Evolutionary conservation across 495 filamentous ascomycete genomes (phyloP).

Genomic region (Opeltia flavorubescens): DNA sequence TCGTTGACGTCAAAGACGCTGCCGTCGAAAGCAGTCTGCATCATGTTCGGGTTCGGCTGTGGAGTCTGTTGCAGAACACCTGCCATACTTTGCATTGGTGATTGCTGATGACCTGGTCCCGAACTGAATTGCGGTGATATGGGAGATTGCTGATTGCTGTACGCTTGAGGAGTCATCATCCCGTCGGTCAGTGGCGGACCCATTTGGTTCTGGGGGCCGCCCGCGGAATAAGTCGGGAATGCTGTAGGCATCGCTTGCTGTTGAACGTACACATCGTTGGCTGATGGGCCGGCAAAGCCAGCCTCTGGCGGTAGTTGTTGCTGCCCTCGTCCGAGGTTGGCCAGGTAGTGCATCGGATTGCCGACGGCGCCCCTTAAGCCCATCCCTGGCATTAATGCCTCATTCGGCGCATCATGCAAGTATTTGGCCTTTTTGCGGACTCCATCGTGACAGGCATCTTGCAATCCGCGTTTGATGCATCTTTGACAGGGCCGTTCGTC

Average conservation of each 20-base stretch:
- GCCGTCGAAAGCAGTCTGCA: constrained; percentile 37
- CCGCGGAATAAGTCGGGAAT: constrained; percentile 7
- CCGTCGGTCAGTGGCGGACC: constrained; percentile 26
- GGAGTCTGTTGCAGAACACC: constrained; percentile 8
- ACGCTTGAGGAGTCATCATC: constrained; percentile 29
- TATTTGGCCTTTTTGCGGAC: constrained; percentile 99
- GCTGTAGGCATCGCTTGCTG: constrained; percentile 2
- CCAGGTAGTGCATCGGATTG: constrained; percentile 18
- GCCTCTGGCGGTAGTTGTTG: constrained; percentile 6
- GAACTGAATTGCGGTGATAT: constrained; percentile 47
- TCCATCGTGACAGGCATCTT: constrained; percentile 84
- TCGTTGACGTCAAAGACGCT: constrained; percentile 78
- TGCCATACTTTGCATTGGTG: constrained; percentile 17
- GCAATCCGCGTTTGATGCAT: constrained; percentile 84
- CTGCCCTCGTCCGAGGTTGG: constrained; percentile 4
- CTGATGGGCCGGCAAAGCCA: constrained; percentile 11
- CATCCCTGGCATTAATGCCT: constrained; percentile 48
- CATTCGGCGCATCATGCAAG: constrained; percentile 85
- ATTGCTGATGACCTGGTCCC: constrained; percentile 11
- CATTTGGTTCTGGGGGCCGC: constrained; percentile 23
- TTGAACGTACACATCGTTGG: constrained; percentile 8
- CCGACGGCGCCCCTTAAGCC: constrained; percentile 27
- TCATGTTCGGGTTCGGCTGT: constrained; percentile 18
- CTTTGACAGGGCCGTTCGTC: constrained; percentile 84
- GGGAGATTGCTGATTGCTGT: constrained; percentile 50